A percentile compares a stretch with the other conserved stretches of the same genome.
These are phyloP conservation scores for Neurospora africana DNA, from an alignment of 495 filamentous ascomycete genomes.

Conservation along the genomic window DNA sequence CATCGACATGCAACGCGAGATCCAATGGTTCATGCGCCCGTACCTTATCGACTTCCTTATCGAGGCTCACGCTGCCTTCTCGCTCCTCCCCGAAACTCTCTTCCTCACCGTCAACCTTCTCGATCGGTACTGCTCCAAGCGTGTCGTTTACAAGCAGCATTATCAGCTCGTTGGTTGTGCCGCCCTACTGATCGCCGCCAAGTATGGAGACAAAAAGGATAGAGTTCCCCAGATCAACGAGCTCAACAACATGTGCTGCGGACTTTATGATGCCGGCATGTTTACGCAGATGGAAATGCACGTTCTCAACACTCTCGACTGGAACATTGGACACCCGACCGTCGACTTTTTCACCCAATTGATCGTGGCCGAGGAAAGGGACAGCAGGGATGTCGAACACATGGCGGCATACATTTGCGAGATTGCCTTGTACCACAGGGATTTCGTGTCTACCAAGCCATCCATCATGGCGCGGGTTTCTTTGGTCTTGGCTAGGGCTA, in stretches of 20 bases:
- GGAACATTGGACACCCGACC: constrained; percentile 91
- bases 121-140: constrained; percentile 92
- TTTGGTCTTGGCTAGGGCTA: constrained; percentile 74
- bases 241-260: constrained; percentile 97
- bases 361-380: constrained; percentile 52
- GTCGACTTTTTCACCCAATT: constrained; percentile 86
- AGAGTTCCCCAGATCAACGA: constrained; percentile 90
- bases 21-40: constrained; percentile 99
- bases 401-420: constrained; percentile 91
- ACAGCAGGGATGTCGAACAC: constrained; percentile 82
- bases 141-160: constrained; percentile 98
- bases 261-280: constrained; percentile 97
- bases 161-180: constrained; percentile 97
- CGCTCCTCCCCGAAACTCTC: constrained; percentile 84
- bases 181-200: constrained; percentile 90
- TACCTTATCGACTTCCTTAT: constrained; percentile 98
- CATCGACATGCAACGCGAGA: constrained; percentile 97
- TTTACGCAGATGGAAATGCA: constrained; percentile 99
- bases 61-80: constrained; percentile 92
- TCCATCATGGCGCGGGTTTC: constrained; percentile 85
- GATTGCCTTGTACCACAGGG: constrained; percentile 88
- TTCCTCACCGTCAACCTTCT: constrained; percentile 95
- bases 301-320: constrained; percentile 92
- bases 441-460: constrained; percentile 83
- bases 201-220: constrained; percentile 98